phyloP scores from a whole-genome alignment of 2,329 filamentous ascomycete genomes.

The Corniculantispora saksenae region DNA sequence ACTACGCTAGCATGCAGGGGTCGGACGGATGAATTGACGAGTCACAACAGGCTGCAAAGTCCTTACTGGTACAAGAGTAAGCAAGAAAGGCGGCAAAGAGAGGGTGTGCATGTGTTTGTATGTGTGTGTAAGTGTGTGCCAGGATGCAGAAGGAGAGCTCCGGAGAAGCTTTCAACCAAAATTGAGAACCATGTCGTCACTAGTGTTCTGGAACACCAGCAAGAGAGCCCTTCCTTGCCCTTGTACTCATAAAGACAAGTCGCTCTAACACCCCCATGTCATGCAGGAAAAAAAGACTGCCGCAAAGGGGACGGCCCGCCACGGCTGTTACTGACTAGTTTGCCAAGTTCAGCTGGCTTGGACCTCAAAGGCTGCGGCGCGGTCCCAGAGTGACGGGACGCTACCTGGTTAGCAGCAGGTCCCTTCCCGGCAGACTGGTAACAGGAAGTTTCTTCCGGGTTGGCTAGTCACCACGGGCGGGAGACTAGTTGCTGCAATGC shows the following conservation, averaged over 20 bases:
- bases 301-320: background rate
- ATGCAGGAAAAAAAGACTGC: background rate
- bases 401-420: background rate
- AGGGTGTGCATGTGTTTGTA: background rate
- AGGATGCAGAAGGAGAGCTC: background rate
- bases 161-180: background rate
- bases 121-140: no score
- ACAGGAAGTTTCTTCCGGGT: background rate
- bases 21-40: background rate
- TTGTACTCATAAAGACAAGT: background rate
- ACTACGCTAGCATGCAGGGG: constrained; percentile 2
- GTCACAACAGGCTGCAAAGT: background rate
- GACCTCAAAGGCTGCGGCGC: no score
- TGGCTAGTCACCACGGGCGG: background rate
- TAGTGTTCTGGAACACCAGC: background rate
- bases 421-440: background rate
- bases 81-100: background rate
- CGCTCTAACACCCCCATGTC: background rate
- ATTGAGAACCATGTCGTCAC: background rate
- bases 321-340: background rate
- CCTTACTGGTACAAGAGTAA: background rate
- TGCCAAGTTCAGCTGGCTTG: background rate
- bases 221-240: no score
- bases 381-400: constrained; percentile 3
- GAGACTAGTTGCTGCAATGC: constrained; percentile 11